Evolutionary conservation across 148 eudicot genomes (phyloP).

Genomic region (Pharnaceum exiguum): DNA sequence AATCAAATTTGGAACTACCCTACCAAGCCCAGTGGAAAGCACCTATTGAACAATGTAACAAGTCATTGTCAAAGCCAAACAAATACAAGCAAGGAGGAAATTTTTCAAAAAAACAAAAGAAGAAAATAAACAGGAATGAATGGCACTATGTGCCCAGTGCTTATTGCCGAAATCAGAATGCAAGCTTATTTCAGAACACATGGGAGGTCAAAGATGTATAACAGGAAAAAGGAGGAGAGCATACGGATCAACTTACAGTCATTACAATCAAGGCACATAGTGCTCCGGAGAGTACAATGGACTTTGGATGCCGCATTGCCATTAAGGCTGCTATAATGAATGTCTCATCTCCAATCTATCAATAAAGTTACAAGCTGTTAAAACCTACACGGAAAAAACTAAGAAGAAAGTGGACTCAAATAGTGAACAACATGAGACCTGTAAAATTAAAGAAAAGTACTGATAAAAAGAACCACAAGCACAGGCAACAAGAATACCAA

Average conservation of each 20-base stretch:
- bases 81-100: neutral
- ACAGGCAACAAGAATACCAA: slow-evolving; percentile 40
- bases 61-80: neutral
- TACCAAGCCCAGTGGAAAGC: slow-evolving; percentile 90
- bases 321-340: slow-evolving; percentile 96
- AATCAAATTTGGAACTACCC: slow-evolving; percentile 86
- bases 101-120: neutral
- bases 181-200: too few species aligned
- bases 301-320: slow-evolving; percentile 99
- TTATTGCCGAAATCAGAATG: too few species aligned
- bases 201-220: neutral
- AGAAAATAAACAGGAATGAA: neutral
- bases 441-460: neutral
- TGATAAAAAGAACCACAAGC: neutral
- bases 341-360: slow-evolving; percentile 97
- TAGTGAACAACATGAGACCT: neutral
- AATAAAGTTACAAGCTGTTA: slow-evolving; percentile 23
- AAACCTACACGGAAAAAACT: slow-evolving; percentile 11
- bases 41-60: slow-evolving; percentile 29
- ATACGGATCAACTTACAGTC: slow-evolving; percentile 57
- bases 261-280: slow-evolving; percentile 93
- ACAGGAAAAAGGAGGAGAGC: neutral
- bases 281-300: slow-evolving; percentile 92
- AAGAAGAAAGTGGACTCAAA: neutral
- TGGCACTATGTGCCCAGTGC: too few species aligned